These are phyloP conservation scores for Nothopassalora personata DNA, from an alignment of 2,329 filamentous ascomycete species.

Conservation along the genomic window DNA sequence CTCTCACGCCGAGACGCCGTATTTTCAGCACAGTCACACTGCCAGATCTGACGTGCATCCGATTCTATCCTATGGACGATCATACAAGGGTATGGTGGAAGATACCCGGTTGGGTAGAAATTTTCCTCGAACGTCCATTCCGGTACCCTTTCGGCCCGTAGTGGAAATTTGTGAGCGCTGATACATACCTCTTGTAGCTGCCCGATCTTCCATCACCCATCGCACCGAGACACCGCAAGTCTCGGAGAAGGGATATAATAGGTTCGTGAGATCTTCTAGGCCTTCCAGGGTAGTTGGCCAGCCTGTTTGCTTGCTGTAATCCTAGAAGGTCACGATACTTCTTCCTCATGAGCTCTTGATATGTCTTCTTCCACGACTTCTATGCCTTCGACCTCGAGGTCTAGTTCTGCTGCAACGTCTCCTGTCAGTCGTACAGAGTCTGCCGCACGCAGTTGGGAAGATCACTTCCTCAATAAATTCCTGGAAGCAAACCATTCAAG, in stretches of 20 bases:
- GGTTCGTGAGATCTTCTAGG: background rate
- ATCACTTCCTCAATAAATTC: conserved; percentile 15
- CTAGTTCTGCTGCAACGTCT: background rate
- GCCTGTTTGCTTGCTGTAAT: background rate
- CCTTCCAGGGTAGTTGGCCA: background rate
- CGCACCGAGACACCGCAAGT: background rate
- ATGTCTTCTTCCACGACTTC: background rate
- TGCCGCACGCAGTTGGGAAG: conserved; percentile 11
- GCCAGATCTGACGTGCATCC: background rate
- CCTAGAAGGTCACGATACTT: background rate
- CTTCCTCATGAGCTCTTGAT: background rate
- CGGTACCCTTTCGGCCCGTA: background rate
- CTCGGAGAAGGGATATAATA: background rate
- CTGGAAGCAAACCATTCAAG: conserved; percentile 8
- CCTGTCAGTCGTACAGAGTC: background rate
- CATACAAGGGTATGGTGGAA: background rate
- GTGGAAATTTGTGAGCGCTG: background rate
- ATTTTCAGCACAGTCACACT: background rate
- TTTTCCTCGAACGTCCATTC: background rate
- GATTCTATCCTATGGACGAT: background rate
- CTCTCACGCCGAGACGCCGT: background rate
- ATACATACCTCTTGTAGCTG: background rate
- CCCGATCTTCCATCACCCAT: background rate
- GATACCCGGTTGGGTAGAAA: background rate
- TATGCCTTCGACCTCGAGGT: background rate